Evolutionary conservation across 306 rosid genomes (phyloP).

Genomic region (Carpinus fangiana): DNA sequence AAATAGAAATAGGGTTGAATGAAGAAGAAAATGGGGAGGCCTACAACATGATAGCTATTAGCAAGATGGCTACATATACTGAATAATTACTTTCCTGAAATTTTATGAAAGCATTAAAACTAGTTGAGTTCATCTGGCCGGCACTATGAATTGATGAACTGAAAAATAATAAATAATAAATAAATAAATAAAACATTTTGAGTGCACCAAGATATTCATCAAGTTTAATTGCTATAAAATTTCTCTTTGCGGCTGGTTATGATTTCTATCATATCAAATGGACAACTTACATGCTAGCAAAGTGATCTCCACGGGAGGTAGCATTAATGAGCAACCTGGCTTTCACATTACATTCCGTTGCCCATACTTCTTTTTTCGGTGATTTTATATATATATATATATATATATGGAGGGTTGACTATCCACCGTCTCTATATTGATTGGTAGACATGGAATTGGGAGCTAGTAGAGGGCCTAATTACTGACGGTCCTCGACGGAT

Average conservation of each 20-base stretch:
- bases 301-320: constrained; percentile 48
- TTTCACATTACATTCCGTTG: not conserved
- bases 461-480: no score
- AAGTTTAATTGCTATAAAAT: not conserved
- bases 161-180: not conserved
- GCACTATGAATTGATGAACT: not conserved
- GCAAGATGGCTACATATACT: not conserved
- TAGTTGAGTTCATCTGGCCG: not conserved
- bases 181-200: not conserved
- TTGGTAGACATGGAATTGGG: no score
- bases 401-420: not conserved
- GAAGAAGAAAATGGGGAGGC: not conserved
- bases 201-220: not conserved
- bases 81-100: not conserved
- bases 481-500: no score
- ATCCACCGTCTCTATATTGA: no score
- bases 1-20: not conserved
- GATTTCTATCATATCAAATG: constrained; percentile 44
- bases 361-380: no score
- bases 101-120: not conserved
- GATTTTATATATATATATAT: constrained; percentile 1
- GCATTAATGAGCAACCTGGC: constrained; percentile 15
- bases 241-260: constrained; percentile 14
- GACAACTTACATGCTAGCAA: constrained; percentile 39
- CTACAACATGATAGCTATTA: not conserved